Evolutionary conservation across 2,329 filamentous ascomycete genomes (phyloP).

Genomic region (Polytolypa hystricis): DNA sequence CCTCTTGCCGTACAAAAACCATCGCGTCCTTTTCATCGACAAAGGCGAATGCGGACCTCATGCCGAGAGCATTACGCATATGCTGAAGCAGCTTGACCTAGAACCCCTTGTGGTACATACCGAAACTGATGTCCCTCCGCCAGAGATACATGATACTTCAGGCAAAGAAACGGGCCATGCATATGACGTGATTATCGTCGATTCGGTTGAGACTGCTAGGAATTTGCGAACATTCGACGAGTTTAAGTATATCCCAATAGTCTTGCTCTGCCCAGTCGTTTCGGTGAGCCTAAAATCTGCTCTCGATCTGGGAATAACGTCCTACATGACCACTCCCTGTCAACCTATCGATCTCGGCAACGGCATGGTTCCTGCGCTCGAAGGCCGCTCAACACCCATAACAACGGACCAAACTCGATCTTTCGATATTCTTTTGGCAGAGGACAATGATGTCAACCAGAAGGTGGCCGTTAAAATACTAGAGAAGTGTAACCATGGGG

Average conservation of each 20-base stretch:
- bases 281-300: constrained; percentile 89
- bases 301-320: constrained; percentile 91
- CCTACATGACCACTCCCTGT: constrained; percentile 97
- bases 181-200: constrained; percentile 93
- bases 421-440: constrained; percentile 87
- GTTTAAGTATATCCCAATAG: constrained; percentile 96
- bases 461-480: constrained; percentile 91
- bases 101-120: constrained; percentile 74
- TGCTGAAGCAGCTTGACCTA: constrained; percentile 69
- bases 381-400: constrained; percentile 82
- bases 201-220: constrained; percentile 84
- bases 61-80: constrained; percentile 62
- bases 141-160: constrained; percentile 41
- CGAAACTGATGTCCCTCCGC: constrained; percentile 53
- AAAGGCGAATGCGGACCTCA: constrained; percentile 61
- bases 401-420: constrained; percentile 90
- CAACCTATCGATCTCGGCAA: constrained; percentile 89
- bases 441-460: constrained; percentile 97
- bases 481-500: constrained; percentile 74
- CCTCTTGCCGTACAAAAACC: constrained; percentile 79
- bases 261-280: constrained; percentile 78
- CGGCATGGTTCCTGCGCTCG: constrained; percentile 87
- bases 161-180: constrained; percentile 44
- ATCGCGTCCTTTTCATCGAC: constrained; percentile 89
- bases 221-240: constrained; percentile 77